Evolutionary conservation across 257 asterid species (phyloP).

Genomic region (Primulina eburnea): DNA sequence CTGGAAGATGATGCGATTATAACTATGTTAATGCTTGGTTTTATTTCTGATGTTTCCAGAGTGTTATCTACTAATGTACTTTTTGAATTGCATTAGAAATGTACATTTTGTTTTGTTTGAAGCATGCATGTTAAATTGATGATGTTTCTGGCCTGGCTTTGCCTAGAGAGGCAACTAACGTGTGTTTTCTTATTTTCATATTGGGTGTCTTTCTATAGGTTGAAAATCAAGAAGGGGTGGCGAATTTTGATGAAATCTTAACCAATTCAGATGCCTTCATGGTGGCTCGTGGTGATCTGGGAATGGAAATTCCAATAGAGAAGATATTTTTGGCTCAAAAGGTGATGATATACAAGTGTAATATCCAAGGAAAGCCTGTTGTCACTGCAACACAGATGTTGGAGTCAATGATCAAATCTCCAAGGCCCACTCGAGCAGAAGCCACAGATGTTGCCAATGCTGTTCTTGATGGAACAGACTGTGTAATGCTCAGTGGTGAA

Average conservation of each 20-base stretch:
- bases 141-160: not conserved
- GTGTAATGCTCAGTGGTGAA: slow-evolving; percentile 94
- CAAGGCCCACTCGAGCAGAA: slow-evolving; percentile 89
- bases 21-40: too few species aligned
- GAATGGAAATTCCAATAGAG: slow-evolving; percentile 91
- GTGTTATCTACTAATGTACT: not conserved
- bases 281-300: slow-evolving; percentile 91
- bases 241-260: slow-evolving; percentile 77
- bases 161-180: not conserved
- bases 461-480: slow-evolving; percentile 86
- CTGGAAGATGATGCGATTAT: not conserved
- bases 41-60: not conserved
- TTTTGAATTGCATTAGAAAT: not conserved
- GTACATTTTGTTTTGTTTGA: not conserved
- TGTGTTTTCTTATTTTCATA: not conserved
- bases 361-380: slow-evolving; percentile 88
- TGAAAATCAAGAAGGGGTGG: slow-evolving; percentile 94
- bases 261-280: slow-evolving; percentile 85
- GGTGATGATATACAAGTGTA: slow-evolving; percentile 86
- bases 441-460: slow-evolving; percentile 94
- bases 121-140: too few species aligned
- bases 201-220: slow-evolving; percentile 38
- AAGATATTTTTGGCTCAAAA: slow-evolving; percentile 85
- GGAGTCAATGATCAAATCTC: slow-evolving; percentile 91
- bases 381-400: slow-evolving; percentile 93